A percentile compares a stretch with the other conserved stretches of the same genome.
Evolutionary conservation across 148 eudicot species (phyloP).

Genomic region (Camellia lanceoleosa): DNA sequence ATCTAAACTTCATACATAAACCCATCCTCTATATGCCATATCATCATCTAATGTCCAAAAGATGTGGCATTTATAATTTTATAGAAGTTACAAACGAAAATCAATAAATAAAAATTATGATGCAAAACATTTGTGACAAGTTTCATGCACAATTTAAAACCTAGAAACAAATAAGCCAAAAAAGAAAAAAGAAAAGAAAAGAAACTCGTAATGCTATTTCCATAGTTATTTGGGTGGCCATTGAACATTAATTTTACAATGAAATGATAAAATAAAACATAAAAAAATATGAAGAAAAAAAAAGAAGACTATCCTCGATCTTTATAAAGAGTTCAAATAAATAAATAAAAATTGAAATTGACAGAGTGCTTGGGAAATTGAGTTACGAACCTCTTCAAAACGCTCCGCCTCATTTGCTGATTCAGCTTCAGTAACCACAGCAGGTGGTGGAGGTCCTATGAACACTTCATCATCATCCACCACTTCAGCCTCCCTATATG

Average conservation of each 20-base stretch:
- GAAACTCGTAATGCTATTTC: not conserved
- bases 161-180: not conserved
- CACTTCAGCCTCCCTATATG: conserved; percentile 69
- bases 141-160: not conserved
- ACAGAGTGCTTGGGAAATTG: not conserved
- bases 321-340: too few relatives aligned
- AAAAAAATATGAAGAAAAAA: not conserved
- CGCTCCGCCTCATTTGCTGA: conserved; percentile 96
- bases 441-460: conserved; percentile 96
- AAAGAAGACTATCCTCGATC: not conserved
- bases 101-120: not conserved
- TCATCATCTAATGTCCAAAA: not conserved
- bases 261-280: too few relatives aligned
- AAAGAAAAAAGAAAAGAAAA: not conserved
- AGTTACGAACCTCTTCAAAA: conserved; percentile 75
- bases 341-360: not conserved
- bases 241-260: not conserved
- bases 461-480: conserved; percentile 55
- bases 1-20: not conserved
- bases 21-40: not conserved
- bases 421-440: conserved; percentile 78
- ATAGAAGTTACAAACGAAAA: not conserved
- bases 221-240: not conserved
- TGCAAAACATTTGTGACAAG: not conserved
- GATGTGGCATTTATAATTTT: not conserved